Evolutionary conservation across 164 flowering plant species (phyloP).

Genomic region (Berberis vulgaris): DNA sequence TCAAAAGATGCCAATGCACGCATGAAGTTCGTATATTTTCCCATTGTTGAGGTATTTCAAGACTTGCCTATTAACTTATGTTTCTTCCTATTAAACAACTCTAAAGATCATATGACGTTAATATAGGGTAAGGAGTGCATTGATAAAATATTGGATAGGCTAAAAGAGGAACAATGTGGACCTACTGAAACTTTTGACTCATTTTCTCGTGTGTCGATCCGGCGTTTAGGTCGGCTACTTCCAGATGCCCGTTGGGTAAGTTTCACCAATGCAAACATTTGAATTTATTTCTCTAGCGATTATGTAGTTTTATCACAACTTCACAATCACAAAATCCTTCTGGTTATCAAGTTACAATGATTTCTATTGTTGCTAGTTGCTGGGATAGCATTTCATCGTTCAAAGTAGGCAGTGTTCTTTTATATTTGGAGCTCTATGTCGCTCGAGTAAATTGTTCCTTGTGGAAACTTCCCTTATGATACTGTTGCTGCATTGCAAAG

Average conservation of each 20-base stretch:
- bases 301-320: no score
- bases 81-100: not conserved
- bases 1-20: slow-evolving; percentile 58
- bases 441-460: no score
- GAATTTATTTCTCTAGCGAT: no score
- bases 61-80: not conserved
- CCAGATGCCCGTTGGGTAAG: slow-evolving; percentile 91
- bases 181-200: slow-evolving; percentile 34
- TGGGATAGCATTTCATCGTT: no score
- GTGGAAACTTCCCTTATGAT: no score
- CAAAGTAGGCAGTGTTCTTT: no score
- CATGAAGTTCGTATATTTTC: slow-evolving; percentile 69
- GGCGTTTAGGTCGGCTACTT: slow-evolving; percentile 77
- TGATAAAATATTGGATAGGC: slow-evolving; percentile 44
- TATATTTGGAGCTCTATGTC: no score
- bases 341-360: no score
- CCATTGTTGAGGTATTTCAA: slow-evolving; percentile 45
- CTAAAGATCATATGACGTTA: not conserved
- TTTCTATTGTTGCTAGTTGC: no score
- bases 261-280: not conserved
- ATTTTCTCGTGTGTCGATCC: slow-evolving; percentile 59
- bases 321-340: no score
- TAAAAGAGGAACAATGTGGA: slow-evolving; percentile 30
- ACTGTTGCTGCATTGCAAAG: no score
- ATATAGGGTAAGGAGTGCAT: slow-evolving; percentile 67